Percentiles rank a stretch among this genome's conserved stretches.
Evolutionary conservation across 2,329 filamentous ascomycete genomes (phyloP).

Genomic region (Exophiala calicioides): DNA sequence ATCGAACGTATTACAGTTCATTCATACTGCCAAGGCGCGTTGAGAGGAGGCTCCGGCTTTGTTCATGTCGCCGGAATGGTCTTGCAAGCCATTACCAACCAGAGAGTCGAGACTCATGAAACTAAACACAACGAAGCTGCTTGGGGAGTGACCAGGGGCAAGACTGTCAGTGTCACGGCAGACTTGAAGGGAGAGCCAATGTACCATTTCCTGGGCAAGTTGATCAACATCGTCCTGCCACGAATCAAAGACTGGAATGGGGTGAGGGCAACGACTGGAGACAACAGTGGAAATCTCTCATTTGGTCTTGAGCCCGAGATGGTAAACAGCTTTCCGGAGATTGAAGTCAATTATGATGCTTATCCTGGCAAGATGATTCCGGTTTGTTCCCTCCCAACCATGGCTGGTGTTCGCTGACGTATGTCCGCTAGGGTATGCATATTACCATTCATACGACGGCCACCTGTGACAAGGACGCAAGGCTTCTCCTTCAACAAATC

Average conservation of each 20-base stretch:
- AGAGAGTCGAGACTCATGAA: conserved; percentile 68
- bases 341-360: conserved; percentile 88
- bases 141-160: conserved; percentile 72
- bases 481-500: conserved; percentile 69
- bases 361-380: conserved; percentile 28
- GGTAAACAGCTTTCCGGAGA: conserved; percentile 84
- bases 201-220: conserved; percentile 86
- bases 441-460: conserved; percentile 83
- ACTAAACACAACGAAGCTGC: conserved; percentile 70
- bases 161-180: conserved; percentile 70
- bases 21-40: conserved; percentile 67
- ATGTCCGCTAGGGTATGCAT: conserved; percentile 79
- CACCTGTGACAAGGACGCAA: conserved; percentile 79
- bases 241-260: conserved; percentile 96
- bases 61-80: conserved; percentile 82
- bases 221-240: conserved; percentile 85
- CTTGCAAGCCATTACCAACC: conserved; percentile 81
- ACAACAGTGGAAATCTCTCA: conserved; percentile 81
- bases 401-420: conserved; percentile 49
- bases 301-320: conserved; percentile 77
- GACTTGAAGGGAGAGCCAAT: conserved; percentile 78
- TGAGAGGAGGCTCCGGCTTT: conserved; percentile 69
- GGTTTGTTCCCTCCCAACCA: conserved; percentile 67
- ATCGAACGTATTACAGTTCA: conserved; percentile 80
- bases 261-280: conserved; percentile 73